Percentiles rank a stretch among this genome's conserved stretches.
Evolutionary conservation across 163 green algal species (phyloP).

Genomic region (Botryococcus braunii): DNA sequence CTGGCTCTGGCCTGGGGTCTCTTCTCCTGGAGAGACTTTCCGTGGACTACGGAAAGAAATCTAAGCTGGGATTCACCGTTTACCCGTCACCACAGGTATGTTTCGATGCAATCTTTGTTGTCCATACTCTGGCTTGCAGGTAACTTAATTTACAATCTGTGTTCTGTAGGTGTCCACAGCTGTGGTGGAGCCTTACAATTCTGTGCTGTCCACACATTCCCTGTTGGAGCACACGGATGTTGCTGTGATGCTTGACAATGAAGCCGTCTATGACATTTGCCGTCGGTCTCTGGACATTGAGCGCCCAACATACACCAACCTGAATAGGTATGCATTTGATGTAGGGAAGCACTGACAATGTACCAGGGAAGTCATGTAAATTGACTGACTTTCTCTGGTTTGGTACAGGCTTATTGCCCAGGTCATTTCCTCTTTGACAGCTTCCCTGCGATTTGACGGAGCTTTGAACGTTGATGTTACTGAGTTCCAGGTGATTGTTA

Average conservation of each 20-base stretch:
- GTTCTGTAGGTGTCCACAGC: slow-evolving; percentile 82
- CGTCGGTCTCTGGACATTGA: slow-evolving; percentile 97
- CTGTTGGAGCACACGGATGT: slow-evolving; percentile 99
- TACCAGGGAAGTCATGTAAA: too few relatives aligned
- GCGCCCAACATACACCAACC: slow-evolving; percentile 98
- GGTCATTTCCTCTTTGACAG: slow-evolving; percentile 96
- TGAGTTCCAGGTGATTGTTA: too few relatives aligned
- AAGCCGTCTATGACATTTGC: slow-evolving; percentile 99
- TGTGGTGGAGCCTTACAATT: slow-evolving; percentile 99
- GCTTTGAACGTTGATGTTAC: slow-evolving; percentile 98
- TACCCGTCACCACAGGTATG: slow-evolving; percentile 89
- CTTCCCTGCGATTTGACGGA: slow-evolving; percentile 95
- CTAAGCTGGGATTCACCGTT: slow-evolving; percentile 98
- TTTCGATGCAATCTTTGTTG: neutral
- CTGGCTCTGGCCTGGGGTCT: slow-evolving; percentile 92
- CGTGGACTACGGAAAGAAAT: slow-evolving; percentile 99
- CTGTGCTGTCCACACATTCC: slow-evolving; percentile 96
- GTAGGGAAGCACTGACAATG: neutral
- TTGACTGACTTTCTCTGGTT: slow-evolving; percentile 1
- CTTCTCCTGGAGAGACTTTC: slow-evolving; percentile 90
- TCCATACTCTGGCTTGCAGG: neutral
- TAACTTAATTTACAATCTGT: neutral
- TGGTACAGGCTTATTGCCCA: slow-evolving; percentile 68
- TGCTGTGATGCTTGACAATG: slow-evolving; percentile 97
- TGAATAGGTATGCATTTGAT: slow-evolving; percentile 58